Base-by-base conservation (phyloP, 306 rosid genomes). In the Medicago lupulina region DNA sequence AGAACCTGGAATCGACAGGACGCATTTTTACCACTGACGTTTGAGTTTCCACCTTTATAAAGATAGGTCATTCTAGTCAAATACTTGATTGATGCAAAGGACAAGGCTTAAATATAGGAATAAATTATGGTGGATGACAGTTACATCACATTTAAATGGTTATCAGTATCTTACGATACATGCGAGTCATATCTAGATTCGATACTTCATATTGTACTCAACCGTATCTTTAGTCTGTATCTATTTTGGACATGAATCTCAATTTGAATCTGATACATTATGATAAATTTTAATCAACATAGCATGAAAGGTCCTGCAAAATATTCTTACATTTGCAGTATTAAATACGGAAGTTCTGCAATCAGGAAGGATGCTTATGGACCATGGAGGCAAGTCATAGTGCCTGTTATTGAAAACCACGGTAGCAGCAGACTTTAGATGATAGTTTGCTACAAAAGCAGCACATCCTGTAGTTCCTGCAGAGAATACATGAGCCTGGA, bases 321-420 rank as follows among this genome's bases (percentile, higher is more conserved):
- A 51, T 49, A 57, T 43, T 70, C 87, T 82, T 86, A 95, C 99
- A 75, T 76, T 79, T 80, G 99, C 99, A n/a, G 97, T 95, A 84
- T 95, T 95, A 50, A 81, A 95, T 36, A 85, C 89, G 55, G 11
- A 87, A 14, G 80, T 82, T 79, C 78, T 89, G 87, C 99, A 95
- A 75, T 95, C 91, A 40, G 99, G 99, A 57, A 95, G 97, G 78
- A 95, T 95, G 88, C 99, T 95, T 76, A 90, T 84, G 61, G 99
- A 95, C 99, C 99, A 95, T 78, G 97, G 90, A 79, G 99, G 97
- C 80, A 95, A 83, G 82, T 85, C 85, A 60, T 87, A 89, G 72
- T 77, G 93, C 86, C 8, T 72, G 69, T 87, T 92, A 80, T 92
- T 89, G 84, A 92, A 95, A 18, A 62, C 41, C 82, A 92, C 97